Conservation (phyloP, 2,329 filamentous ascomycete genomes). For the Diplodia scrobiculata region DNA sequence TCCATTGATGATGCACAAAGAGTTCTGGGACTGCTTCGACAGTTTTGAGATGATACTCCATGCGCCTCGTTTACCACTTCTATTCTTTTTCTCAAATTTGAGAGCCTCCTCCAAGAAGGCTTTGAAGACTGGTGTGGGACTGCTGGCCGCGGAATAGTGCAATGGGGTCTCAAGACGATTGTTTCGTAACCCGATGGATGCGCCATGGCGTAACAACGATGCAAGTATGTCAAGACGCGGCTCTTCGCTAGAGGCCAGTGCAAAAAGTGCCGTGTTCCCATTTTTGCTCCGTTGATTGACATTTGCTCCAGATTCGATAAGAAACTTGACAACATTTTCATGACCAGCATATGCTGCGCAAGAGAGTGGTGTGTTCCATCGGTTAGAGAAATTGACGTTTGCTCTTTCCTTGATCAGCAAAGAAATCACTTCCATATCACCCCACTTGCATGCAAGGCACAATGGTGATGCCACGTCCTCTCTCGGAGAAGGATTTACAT, state of each 20-base stretch:
- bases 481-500: background rate
- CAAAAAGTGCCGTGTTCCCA: background rate
- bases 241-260: background rate
- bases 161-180: background rate
- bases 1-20: background rate
- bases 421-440: background rate
- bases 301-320: background rate
- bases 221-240: background rate
- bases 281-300: background rate
- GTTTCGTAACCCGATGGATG: background rate
- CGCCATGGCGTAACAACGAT: background rate
- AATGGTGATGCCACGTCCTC: background rate
- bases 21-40: too few relatives aligned
- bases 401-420: background rate
- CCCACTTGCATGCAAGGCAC: background rate
- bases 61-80: too few relatives aligned
- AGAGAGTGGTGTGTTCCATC: background rate
- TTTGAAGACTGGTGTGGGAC: background rate
- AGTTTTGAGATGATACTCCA: background rate
- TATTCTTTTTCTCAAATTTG: background rate
- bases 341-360: background rate
- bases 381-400: background rate
- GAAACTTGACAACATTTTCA: background rate
- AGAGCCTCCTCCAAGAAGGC: background rate
- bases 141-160: background rate